These are phyloP conservation scores for Vanilla planifolia DNA, from an alignment of 106 monocot genomes.

Conservation along the genomic window DNA sequence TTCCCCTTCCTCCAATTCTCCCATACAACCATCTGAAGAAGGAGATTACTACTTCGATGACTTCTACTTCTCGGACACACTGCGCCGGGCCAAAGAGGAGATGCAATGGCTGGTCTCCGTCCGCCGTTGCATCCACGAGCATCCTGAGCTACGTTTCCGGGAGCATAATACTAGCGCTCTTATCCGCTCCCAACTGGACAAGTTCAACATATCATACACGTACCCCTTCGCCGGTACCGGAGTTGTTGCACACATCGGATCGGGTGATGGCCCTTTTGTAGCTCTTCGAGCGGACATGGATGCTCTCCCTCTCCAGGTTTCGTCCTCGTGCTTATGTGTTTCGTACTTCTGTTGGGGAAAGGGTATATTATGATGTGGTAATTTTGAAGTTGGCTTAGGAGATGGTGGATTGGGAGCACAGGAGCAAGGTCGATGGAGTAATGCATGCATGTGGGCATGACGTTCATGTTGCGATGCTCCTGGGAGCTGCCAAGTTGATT, in stretches of 20 bases:
- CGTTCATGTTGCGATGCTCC: conserved; percentile 71
- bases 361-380: neutral
- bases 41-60: no score
- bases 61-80: conserved; percentile 27
- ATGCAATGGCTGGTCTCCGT: conserved; percentile 35
- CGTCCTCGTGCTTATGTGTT: neutral
- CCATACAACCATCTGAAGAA: no score
- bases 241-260: conserved; percentile 58
- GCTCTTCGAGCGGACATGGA: conserved; percentile 98
- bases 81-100: conserved; percentile 37
- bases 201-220: conserved; percentile 40
- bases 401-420: conserved; percentile 78
- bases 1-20: no score
- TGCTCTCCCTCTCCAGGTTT: conserved; percentile 71
- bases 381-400: conserved; percentile 29
- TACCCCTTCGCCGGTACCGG: conserved; percentile 67
- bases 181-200: conserved; percentile 60
- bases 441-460: conserved; percentile 90
- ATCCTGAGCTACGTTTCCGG: conserved; percentile 80
- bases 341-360: neutral
- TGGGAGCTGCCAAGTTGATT: conserved; percentile 86
- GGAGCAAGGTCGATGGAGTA: conserved; percentile 60
- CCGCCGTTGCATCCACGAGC: conserved; percentile 52
- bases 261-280: conserved; percentile 54
- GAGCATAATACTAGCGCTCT: conserved; percentile 75